phyloP scores from a whole-genome alignment of 108 stramenopile species.

The Craspedostauros australis region DNA sequence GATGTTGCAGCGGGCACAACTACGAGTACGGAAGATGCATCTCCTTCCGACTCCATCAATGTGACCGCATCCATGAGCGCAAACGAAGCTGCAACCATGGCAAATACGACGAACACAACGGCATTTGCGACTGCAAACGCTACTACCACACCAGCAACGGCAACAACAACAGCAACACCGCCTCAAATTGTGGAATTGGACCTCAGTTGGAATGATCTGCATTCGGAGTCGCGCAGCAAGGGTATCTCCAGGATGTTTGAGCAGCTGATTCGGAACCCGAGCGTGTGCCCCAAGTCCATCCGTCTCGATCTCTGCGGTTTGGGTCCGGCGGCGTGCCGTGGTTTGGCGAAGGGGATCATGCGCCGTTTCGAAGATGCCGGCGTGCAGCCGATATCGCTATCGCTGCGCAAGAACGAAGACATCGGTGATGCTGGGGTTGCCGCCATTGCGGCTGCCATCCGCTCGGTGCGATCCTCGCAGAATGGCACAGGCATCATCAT shows the following conservation, averaged over 20 bases:
- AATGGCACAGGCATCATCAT: slow-evolving; percentile 3
- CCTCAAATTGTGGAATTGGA: slow-evolving; percentile 38
- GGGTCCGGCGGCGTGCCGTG: slow-evolving; percentile 65
- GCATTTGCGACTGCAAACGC: slow-evolving; percentile 2
- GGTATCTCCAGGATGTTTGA: slow-evolving; percentile 9
- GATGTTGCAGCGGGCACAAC: background rate
- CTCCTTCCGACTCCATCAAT: too few species aligned
- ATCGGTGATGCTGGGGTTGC: slow-evolving; percentile 74
- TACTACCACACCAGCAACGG: background rate
- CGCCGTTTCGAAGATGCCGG: slow-evolving; percentile 19
- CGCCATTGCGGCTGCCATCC: slow-evolving; percentile 71
- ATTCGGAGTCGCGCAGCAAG: slow-evolving; percentile 17
- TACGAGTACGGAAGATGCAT: slow-evolving; percentile 2
- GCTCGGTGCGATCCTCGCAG: slow-evolving; percentile 18
- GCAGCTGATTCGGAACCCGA: slow-evolving; percentile 10
- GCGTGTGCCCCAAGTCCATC: slow-evolving; percentile 33
- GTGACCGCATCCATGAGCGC: background rate
- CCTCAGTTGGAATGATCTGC: slow-evolving; percentile 55
- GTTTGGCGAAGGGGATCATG: slow-evolving; percentile 49
- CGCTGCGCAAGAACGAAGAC: slow-evolving; percentile 51
- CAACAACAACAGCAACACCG: background rate
- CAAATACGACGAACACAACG: background rate
- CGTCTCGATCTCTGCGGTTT: slow-evolving; percentile 57
- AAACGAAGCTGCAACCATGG: slow-evolving; percentile 2
- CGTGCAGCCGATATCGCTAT: slow-evolving; percentile 22